phyloP scores from a whole-genome alignment of 257 asterid genomes.

The Craterostigma plantagineum region DNA sequence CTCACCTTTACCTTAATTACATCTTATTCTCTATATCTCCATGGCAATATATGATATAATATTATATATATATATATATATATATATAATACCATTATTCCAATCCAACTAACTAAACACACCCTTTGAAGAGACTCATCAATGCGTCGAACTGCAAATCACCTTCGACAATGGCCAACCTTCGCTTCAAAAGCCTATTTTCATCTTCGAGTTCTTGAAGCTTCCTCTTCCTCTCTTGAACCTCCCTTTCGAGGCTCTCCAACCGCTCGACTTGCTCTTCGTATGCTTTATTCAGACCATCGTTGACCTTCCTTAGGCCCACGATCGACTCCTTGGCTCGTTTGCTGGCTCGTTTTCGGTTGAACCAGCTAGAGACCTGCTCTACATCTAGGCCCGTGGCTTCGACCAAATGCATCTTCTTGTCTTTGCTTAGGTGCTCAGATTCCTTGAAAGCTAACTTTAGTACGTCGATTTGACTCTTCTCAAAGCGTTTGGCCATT shows the following conservation, averaged over 20 bases:
- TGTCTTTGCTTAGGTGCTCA: conserved; percentile 7
- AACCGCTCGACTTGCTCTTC: no score
- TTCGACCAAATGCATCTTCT: conserved; percentile 7
- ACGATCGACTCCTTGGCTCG: conserved; percentile 4
- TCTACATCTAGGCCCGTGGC: conserved; percentile 22
- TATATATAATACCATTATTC: not conserved
- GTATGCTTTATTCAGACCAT: not conserved
- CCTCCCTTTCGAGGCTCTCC: no score
- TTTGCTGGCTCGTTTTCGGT: conserved; percentile 10
- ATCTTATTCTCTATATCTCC: not conserved
- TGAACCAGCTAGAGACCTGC: conserved; percentile 21
- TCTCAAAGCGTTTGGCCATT: conserved; percentile 14
- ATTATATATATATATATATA: not conserved
- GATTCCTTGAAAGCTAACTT: conserved; percentile 10
- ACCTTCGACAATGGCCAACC: conserved; percentile 7
- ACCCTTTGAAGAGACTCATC: conserved; percentile 2
- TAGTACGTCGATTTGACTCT: conserved; percentile 9
- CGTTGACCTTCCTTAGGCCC: conserved; percentile 4
- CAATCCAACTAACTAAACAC: not conserved
- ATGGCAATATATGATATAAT: not conserved
- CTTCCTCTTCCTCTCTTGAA: conserved; percentile 9
- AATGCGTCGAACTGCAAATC: conserved; percentile 6
- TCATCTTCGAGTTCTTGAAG: conserved; percentile 10
- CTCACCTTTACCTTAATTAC: no score
- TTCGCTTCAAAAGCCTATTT: conserved; percentile 9